Percentiles rank a stretch among this genome's conserved stretches.
Conservation (phyloP, 148 eudicot genomes). For the Heliosperma pusillum region DNA sequence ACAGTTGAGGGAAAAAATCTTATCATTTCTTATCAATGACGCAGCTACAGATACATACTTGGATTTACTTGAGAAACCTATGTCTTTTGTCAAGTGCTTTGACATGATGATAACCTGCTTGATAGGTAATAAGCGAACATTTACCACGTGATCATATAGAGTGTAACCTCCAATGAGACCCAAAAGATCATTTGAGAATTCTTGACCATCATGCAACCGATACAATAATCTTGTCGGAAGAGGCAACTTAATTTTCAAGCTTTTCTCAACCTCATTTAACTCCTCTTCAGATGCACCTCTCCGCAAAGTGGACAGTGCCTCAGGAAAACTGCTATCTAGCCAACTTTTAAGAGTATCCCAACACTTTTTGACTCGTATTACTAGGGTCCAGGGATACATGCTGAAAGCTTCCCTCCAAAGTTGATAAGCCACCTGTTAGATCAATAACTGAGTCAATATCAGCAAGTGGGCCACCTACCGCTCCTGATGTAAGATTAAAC, state of each 20-base stretch:
- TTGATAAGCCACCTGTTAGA: constrained; percentile 61
- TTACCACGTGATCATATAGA: constrained; percentile 47
- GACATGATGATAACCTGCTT: constrained; percentile 35
- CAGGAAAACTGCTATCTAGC: constrained; percentile 55
- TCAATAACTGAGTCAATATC: constrained; percentile 5
- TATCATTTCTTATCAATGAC: constrained; percentile 34
- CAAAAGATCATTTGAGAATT: constrained; percentile 29
- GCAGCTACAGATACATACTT: constrained; percentile 57
- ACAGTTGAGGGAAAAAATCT: constrained; percentile 66
- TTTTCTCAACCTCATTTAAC: constrained; percentile 49
- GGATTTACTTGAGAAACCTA: constrained; percentile 35
- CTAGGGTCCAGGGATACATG: constrained; percentile 85
- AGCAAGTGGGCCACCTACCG: not conserved
- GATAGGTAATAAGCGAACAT: constrained; percentile 65
- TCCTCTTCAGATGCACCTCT: constrained; percentile 79
- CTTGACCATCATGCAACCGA: constrained; percentile 87
- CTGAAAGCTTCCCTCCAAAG: constrained; percentile 71
- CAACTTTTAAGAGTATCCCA: constrained; percentile 63
- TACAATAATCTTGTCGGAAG: constrained; percentile 71
- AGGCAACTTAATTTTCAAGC: constrained; percentile 67
- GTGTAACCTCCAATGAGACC: constrained; percentile 92
- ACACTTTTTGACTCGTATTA: constrained; percentile 59
- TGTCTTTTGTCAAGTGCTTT: constrained; percentile 17
- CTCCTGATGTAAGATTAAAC: not conserved
- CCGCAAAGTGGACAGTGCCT: constrained; percentile 56